Conservation (phyloP, 2,329 filamentous ascomycete species). For the Alternaria incomplexa region DNA sequence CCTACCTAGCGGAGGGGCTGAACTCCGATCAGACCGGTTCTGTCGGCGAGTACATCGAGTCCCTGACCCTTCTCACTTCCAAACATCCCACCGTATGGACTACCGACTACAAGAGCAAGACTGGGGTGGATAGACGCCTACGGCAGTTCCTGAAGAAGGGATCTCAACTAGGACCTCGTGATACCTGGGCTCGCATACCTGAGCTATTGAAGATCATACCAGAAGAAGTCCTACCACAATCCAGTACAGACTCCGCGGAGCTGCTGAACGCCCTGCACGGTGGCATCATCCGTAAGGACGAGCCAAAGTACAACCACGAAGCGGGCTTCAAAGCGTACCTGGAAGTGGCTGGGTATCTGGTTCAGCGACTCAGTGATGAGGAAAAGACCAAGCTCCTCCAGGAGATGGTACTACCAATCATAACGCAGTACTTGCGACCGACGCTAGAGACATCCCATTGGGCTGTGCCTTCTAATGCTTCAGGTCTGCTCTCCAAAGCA, state of each 20-base stretch:
- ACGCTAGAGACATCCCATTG: slow-evolving; percentile 56
- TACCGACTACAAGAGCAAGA: slow-evolving; percentile 64
- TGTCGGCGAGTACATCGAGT: slow-evolving; percentile 71
- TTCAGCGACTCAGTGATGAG: slow-evolving; percentile 51
- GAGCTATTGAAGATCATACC: slow-evolving; percentile 66
- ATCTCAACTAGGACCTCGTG: slow-evolving; percentile 75
- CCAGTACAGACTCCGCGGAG: slow-evolving; percentile 61
- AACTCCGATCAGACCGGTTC: slow-evolving; percentile 76
- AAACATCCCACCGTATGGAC: slow-evolving; percentile 76
- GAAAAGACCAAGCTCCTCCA: slow-evolving; percentile 55
- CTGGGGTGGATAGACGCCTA: slow-evolving; percentile 63
- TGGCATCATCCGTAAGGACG: slow-evolving; percentile 76
- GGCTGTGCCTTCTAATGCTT: slow-evolving; percentile 55
- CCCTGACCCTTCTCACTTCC: slow-evolving; percentile 70
- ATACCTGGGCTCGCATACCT: slow-evolving; percentile 75
- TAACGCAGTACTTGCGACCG: slow-evolving; percentile 61
- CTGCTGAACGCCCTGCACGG: slow-evolving; percentile 72
- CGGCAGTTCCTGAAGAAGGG: slow-evolving; percentile 79
- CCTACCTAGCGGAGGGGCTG: slow-evolving; percentile 77
- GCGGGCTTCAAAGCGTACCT: slow-evolving; percentile 80
- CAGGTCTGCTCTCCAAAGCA: slow-evolving; percentile 49
- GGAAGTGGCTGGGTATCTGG: slow-evolving; percentile 60
- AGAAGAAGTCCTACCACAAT: slow-evolving; percentile 59
- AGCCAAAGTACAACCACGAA: slow-evolving; percentile 70
- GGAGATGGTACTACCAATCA: slow-evolving; percentile 58